Evolutionary conservation across 768 basidiomycete genomes (phyloP).

Genomic region (Rhodocollybia butyracea): DNA sequence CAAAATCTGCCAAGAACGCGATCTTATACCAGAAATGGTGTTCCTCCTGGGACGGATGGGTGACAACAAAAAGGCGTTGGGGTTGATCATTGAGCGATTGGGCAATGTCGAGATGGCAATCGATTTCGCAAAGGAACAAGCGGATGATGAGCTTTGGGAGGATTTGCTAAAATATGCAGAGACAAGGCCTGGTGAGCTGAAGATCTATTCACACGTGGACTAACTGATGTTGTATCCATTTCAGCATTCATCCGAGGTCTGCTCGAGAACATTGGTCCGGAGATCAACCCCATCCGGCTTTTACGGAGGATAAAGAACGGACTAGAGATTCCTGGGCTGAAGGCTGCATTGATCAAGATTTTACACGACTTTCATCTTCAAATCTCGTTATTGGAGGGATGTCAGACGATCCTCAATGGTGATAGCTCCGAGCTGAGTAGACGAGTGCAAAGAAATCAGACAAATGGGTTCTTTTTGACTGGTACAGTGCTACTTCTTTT

Average conservation of each 20-base stretch:
- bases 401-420: slow-evolving; percentile 79
- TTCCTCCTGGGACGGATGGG: slow-evolving; percentile 97
- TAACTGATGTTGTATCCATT: slow-evolving; percentile 2
- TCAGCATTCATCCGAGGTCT: slow-evolving; percentile 91
- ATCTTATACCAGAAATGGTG: slow-evolving; percentile 94
- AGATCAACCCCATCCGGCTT: slow-evolving; percentile 92
- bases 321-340: slow-evolving; percentile 92
- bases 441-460: slow-evolving; percentile 71
- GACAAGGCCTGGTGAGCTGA: slow-evolving; percentile 72
- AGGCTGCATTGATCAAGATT: slow-evolving; percentile 93
- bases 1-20: slow-evolving; percentile 76
- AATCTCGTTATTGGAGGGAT: slow-evolving; percentile 89
- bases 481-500: slow-evolving; percentile 41
- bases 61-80: slow-evolving; percentile 92
- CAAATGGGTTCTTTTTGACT: slow-evolving; percentile 72
- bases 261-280: slow-evolving; percentile 92
- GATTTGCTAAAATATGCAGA: slow-evolving; percentile 93
- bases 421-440: slow-evolving; percentile 75
- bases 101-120: slow-evolving; percentile 96
- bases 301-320: slow-evolving; percentile 96
- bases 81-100: slow-evolving; percentile 91
- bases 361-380: slow-evolving; percentile 95
- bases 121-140: slow-evolving; percentile 97
- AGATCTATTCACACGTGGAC: not conserved
- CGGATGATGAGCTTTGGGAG: slow-evolving; percentile 97